Evolutionary conservation across 345 rosid genomes (phyloP).

Genomic region (Bruguiera sexangula): DNA sequence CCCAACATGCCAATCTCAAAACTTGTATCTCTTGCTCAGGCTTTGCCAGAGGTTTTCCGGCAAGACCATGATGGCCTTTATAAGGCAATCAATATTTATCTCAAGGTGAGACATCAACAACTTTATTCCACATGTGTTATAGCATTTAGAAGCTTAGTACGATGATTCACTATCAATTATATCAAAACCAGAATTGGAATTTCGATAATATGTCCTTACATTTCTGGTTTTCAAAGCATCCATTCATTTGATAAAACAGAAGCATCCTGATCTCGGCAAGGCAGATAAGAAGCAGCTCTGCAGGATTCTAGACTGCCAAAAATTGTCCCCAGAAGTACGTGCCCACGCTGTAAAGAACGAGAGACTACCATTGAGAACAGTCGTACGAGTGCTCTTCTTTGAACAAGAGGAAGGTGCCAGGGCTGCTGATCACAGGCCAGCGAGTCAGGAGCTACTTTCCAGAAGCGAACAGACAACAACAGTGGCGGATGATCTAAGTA

Average conservation of each 20-base stretch:
- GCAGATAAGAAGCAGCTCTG: conserved; percentile 77
- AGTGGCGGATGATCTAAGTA: conserved; percentile 11
- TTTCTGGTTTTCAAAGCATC: too few relatives aligned
- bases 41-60: conserved; percentile 66
- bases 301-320: conserved; percentile 86
- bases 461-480: conserved; percentile 29
- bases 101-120: conserved; percentile 50
- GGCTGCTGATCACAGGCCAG: conserved; percentile 16
- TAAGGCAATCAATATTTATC: conserved; percentile 79
- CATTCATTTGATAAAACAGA: conserved; percentile 38
- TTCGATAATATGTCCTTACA: too few relatives aligned
- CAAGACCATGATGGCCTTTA: conserved; percentile 79
- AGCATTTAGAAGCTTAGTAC: not conserved
- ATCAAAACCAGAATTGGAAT: too few relatives aligned
- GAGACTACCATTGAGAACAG: conserved; percentile 86
- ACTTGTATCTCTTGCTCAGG: conserved; percentile 67
- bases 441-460: conserved; percentile 18
- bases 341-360: conserved; percentile 94
- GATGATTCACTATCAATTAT: too few relatives aligned
- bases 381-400: conserved; percentile 86
- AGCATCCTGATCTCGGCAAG: conserved; percentile 81
- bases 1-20: conserved; percentile 51
- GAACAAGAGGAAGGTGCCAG: conserved; percentile 58
- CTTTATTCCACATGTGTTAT: not conserved
- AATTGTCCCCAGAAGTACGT: conserved; percentile 76